Percentiles rank a stretch among this genome's conserved stretches.
Conservation (phyloP, 2,329 filamentous ascomycete species). For the Penicillium thymicola region DNA sequence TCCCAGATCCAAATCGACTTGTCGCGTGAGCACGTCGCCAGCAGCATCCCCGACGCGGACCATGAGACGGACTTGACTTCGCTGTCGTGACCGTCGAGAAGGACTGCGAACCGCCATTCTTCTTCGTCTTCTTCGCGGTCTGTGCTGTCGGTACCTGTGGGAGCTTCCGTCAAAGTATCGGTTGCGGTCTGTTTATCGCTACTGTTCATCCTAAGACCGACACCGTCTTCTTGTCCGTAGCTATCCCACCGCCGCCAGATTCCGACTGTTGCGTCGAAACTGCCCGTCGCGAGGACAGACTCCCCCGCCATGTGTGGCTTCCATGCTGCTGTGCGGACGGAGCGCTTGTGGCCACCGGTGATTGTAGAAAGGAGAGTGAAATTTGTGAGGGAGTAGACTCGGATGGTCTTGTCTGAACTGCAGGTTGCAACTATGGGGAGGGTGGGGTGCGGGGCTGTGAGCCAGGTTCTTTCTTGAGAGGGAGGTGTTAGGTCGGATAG, state of each 20-base stretch:
- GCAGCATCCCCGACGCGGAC: slow-evolving; percentile 64
- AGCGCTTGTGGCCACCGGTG: slow-evolving; percentile 84
- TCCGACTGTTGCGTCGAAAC: slow-evolving; percentile 89
- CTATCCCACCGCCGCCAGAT: slow-evolving; percentile 69
- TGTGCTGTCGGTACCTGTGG: slow-evolving; percentile 38
- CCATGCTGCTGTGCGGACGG: slow-evolving; percentile 83
- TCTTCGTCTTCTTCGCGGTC: slow-evolving; percentile 62
- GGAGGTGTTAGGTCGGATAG: slow-evolving; percentile 55
- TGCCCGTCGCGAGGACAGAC: slow-evolving; percentile 83
- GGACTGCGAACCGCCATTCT: slow-evolving; percentile 88
- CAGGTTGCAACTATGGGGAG: slow-evolving; percentile 86
- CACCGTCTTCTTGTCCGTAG: slow-evolving; percentile 27
- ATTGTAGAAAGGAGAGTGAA: slow-evolving; percentile 76
- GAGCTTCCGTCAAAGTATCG: neutral
- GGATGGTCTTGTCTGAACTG: slow-evolving; percentile 79
- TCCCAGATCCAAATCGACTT: slow-evolving; percentile 99
- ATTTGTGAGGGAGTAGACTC: slow-evolving; percentile 80
- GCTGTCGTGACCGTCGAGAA: slow-evolving; percentile 91
- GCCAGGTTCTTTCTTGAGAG: slow-evolving; percentile 69
- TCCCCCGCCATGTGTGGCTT: slow-evolving; percentile 67
- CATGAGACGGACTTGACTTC: slow-evolving; percentile 82
- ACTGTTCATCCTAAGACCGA: slow-evolving; percentile 12
- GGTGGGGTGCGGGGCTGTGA: slow-evolving; percentile 77
- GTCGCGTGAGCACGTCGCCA: slow-evolving; percentile 88
- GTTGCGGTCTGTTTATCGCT: neutral